phyloP scores from a whole-genome alignment of 345 rosid species.

The Brassica cretica region DNA sequence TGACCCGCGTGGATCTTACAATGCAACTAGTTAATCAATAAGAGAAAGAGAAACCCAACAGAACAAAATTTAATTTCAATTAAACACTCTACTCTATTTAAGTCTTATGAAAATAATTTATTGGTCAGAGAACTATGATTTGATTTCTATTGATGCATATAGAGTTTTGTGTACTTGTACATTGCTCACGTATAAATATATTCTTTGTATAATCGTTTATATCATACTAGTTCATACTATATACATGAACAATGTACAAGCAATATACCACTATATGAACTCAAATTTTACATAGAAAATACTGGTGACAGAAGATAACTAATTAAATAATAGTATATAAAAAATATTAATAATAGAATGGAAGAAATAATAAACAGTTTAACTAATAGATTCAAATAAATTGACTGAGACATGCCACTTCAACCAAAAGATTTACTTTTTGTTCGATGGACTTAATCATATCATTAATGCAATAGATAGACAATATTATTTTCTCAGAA shows the following conservation, averaged over 20 bases:
- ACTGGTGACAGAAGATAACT: neutral
- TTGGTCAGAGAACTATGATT: slow-evolving; percentile 2
- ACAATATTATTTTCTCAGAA: neutral
- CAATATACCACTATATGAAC: neutral
- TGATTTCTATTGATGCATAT: neutral
- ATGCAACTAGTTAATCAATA: neutral
- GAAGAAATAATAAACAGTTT: neutral
- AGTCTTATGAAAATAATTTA: neutral
- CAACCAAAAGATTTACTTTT: neutral
- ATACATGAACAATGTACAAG: neutral
- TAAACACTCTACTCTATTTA: neutral
- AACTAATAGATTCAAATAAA: neutral
- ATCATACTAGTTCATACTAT: neutral
- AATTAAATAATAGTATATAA: neutral
- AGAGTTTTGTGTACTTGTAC: neutral
- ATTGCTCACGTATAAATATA: neutral
- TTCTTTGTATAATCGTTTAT: neutral
- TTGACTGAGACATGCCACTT: neutral
- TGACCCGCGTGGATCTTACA: slow-evolving; percentile 27
- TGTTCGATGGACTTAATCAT: neutral
- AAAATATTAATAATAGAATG: neutral
- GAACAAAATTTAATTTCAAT: neutral
- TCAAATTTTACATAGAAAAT: neutral
- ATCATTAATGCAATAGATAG: neutral
- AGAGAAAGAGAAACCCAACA: slow-evolving; percentile 1